Evolutionary conservation across 176 grass and related monocot genomes (phyloP), one percentile per base, ranked within the genome.

Genomic region (Puya raimondii): DNA sequence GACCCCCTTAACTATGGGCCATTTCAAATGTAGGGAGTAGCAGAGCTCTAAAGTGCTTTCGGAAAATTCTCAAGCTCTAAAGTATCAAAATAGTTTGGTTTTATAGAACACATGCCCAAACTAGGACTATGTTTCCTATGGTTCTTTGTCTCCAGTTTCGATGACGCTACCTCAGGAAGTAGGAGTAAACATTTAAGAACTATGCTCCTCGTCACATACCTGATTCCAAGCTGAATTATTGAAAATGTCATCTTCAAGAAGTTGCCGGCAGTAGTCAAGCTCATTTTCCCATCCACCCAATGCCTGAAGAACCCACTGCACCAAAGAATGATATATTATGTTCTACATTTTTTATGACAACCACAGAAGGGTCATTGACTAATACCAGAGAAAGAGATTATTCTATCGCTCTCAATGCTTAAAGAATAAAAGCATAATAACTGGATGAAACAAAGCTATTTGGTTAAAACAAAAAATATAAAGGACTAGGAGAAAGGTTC

Each of bases 211-310:
- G 11, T 9, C 77, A 50, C 49, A 52, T 23, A 97, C 94, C 89
- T 97, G 94, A 88, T 97, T 97, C 94, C 94, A 97, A 81, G 89
- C 94, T 72, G 94, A 97, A 81, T 97, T 97, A 73, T 97, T 97
- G 66, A 92, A 92, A 78, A 90, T 42, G 61, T 97, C 94, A 70
- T 97, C 89, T 72, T 88, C 70, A 79, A 97, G 81, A 61, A 97
- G 84, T 51, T 82, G 63, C 67, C 81, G 64, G 29, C 94, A 97
- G 58, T 87, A 97, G 16, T 90, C 64, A 25, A 92, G 64, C 81
- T 97, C 94, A 78, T 61, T 74, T 69, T 92, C 94, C 93, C 94
- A 97, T 57, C 94, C 89, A 81, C 93, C 94, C 66, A 92, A 81
- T 70, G 82, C 64, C 85, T 90, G 82, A 79, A 97, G 76, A 85